These are phyloP conservation scores for Yamadazyma insecticola DNA, from an alignment of 805 yeast species.

Conservation along the genomic window DNA sequence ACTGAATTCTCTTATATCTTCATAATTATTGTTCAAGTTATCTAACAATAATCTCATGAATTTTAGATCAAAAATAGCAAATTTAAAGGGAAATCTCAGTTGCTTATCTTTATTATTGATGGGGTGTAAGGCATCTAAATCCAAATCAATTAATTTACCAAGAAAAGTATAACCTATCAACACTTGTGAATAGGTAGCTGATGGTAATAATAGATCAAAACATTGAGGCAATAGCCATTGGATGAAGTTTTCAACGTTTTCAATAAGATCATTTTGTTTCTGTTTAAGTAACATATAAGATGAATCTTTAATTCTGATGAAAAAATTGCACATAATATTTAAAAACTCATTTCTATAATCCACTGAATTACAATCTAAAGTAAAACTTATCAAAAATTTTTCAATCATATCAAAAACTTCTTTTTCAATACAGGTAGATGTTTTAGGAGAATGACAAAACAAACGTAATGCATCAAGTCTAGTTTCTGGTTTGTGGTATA, in stretches of 20 bases:
- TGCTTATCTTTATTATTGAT: constrained; percentile 2
- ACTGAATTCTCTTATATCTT: constrained; percentile 63
- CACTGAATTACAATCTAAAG: constrained; percentile 4
- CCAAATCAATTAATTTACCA: constrained; percentile 10
- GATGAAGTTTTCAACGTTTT: constrained; percentile 22
- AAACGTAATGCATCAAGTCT: too few relatives aligned
- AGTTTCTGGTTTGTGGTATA: too few relatives aligned
- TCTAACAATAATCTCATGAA: constrained; percentile 51
- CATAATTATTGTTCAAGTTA: constrained; percentile 64
- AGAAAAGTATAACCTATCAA: constrained; percentile 11
- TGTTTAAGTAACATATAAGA: constrained; percentile 46
- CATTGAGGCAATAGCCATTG: constrained; percentile 50
- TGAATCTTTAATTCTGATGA: constrained; percentile 66
- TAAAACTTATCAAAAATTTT: constrained; percentile 15
- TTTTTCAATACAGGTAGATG: constrained; percentile 49
- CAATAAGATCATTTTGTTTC: constrained; percentile 2
- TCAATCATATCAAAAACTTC: constrained; percentile 41
- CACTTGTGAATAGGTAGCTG: constrained; percentile 40
- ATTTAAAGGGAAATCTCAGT: constrained; percentile 6
- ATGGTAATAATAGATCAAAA: constrained; percentile 32
- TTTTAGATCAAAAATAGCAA: constrained; percentile 14
- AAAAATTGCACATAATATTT: constrained; percentile 57
- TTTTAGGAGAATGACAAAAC: constrained; percentile 6
- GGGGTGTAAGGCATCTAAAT: constrained; percentile 6
- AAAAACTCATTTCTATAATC: constrained; percentile 64